Percentiles rank a stretch among this genome's conserved stretches.
These are phyloP conservation scores for Solanum peruvianum DNA, from an alignment of 257 asterid genomes.

Conservation along the genomic window DNA sequence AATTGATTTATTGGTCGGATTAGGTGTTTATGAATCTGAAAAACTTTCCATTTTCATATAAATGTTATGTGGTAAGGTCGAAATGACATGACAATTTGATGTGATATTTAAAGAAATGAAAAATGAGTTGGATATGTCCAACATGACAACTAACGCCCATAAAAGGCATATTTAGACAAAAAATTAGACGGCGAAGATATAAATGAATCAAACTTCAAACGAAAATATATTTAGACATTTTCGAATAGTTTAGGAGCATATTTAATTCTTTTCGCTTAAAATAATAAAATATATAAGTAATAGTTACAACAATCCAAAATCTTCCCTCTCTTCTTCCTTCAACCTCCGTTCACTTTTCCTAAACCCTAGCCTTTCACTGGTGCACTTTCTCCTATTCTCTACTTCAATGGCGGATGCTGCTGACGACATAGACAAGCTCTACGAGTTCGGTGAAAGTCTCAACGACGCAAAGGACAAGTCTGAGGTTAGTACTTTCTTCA, in stretches of 20 bases:
- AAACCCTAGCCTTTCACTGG: not conserved
- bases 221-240: accelerated
- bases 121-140: too few relatives aligned
- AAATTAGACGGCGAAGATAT: accelerated
- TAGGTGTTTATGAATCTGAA: too few relatives aligned
- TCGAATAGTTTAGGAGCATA: too few relatives aligned
- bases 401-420: slow-evolving; percentile 37
- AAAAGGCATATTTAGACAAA: too few relatives aligned
- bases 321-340: not conserved
- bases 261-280: accelerated
- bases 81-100: too few relatives aligned
- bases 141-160: too few relatives aligned
- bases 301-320: not conserved
- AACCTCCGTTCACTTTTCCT: not conserved
- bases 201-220: too few relatives aligned
- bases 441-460: slow-evolving; percentile 74
- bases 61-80: too few relatives aligned
- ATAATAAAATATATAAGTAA: too few relatives aligned
- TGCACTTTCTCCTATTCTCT: not conserved
- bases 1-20: accelerated
- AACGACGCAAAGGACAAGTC: slow-evolving; percentile 75
- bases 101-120: too few relatives aligned
- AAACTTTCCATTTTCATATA: too few relatives aligned
- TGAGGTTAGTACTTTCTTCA: slow-evolving; percentile 27
- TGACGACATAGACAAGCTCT: slow-evolving; percentile 78